Evolutionary conservation across 2,329 filamentous ascomycete species (phyloP), one percentile per base, ranked within the genome.

Genomic region (Aspergillus oerlinghausenensis): DNA sequence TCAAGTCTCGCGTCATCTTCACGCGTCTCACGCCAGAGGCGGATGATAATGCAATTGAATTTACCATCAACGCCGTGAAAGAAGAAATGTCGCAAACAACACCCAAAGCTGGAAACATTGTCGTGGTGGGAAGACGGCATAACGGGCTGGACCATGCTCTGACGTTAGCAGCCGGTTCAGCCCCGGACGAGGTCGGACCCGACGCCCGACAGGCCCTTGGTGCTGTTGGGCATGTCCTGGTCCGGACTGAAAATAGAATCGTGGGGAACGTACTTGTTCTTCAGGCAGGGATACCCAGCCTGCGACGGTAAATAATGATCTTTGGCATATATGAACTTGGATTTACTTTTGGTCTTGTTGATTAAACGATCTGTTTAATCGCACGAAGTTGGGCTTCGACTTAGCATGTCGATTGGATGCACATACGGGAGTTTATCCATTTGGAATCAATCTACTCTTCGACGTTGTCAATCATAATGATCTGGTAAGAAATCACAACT

Each of bases 201-300:
- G 72, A 74, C 26, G 65, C 69, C 1, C 57, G 62, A 2, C 62
- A 60, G 42, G 69, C 65, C 17, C 56, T 77, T 23, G 75, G 75
- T 4, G 59, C 66, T 1, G 57, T 76, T 3, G 73, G 69, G 2
- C 68, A 73, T 14, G 71, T 67, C 4, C 68, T 78, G 69, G 78
- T 80, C 55, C 72, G 88, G n/a, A 80, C 85, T 47, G 79, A 79
- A 52, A 79, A 78, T 48, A 82, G 80, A 11, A 72, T 88, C n/a
- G 82, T 80, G 60, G 84, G 86, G 0, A 90, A 88, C 70, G 74
- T 92, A 26, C 75, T 92, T 53, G 82, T 92, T 54, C 80, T 92
- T 28, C 86, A 90, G 73, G 87, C 87, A 40, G 78, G 73, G 4
- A n/a, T 4, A 17, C 23, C 4, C 0, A n/a, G 8, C 19, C 3